These are phyloP conservation scores for Amanita thiersii DNA, from an alignment of 768 basidiomycete genomes.

Conservation along the genomic window DNA sequence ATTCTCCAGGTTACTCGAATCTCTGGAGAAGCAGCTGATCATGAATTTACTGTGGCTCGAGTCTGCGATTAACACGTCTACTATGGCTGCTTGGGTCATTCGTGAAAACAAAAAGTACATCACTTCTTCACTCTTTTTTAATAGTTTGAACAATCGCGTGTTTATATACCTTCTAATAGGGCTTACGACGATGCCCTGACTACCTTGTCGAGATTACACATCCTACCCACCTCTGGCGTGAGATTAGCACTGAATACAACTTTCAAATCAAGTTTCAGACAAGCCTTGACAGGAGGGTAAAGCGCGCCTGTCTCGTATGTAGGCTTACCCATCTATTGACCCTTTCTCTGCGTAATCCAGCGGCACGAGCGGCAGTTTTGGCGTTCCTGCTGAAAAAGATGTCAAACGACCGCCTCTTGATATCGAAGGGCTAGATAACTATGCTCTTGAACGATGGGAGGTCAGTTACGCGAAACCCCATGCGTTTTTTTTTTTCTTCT, in stretches of 20 bases:
- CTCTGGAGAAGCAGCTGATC: constrained; percentile 76
- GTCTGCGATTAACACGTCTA: constrained; percentile 52
- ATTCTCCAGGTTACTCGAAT: constrained; percentile 54
- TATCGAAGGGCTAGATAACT: constrained; percentile 63
- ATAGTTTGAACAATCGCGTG: constrained; percentile 7
- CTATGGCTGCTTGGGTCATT: constrained; percentile 71
- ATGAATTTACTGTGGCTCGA: constrained; percentile 91
- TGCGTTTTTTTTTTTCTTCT: neutral
- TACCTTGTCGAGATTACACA: constrained; percentile 60
- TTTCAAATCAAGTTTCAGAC: constrained; percentile 73
- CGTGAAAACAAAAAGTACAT: constrained; percentile 65
- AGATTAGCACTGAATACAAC: constrained; percentile 64
- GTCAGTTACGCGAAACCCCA: constrained; percentile 32
- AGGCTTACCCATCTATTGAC: constrained; percentile 8
- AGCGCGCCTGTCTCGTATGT: constrained; percentile 10
- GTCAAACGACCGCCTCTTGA: constrained; percentile 47
- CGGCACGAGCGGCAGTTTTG: constrained; percentile 76
- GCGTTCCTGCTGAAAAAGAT: constrained; percentile 62
- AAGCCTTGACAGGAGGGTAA: constrained; percentile 86
- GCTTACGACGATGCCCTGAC: constrained; percentile 61
- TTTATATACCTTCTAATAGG: constrained; percentile 28
- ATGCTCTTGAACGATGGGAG: constrained; percentile 89
- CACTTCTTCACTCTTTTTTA: constrained; percentile 9
- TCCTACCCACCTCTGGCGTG: constrained; percentile 50
- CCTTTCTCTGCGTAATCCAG: constrained; percentile 26